Percentiles rank a stretch among this genome's conserved stretches.
These are phyloP conservation scores for Xylaria intraflava DNA, from an alignment of 495 filamentous ascomycete genomes.

Conservation along the genomic window DNA sequence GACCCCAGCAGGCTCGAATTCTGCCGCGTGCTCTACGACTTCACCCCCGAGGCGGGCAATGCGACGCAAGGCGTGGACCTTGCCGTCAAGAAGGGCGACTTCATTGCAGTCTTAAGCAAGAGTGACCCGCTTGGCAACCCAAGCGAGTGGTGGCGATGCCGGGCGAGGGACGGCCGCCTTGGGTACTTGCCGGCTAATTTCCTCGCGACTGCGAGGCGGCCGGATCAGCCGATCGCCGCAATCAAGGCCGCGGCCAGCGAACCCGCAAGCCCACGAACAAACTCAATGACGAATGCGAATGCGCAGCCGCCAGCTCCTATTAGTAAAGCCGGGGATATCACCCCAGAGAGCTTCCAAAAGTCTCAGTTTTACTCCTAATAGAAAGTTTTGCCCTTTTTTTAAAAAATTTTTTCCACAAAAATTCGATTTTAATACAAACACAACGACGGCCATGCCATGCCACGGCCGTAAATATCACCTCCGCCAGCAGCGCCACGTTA, in stretches of 20 bases:
- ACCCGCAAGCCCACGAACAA: constrained; percentile 37
- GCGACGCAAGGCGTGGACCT: constrained; percentile 72
- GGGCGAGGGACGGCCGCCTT: constrained; percentile 82
- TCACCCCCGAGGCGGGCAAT: constrained; percentile 64
- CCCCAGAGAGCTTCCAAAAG: constrained; percentile 83
- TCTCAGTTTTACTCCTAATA: constrained; percentile 72
- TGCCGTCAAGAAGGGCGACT: constrained; percentile 87
- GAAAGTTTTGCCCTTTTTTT: neutral
- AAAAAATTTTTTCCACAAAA: too few species aligned
- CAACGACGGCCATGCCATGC: neutral
- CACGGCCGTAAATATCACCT: neutral
- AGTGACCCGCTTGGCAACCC: constrained; percentile 86
- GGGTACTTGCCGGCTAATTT: constrained; percentile 89
- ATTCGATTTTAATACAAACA: neutral
- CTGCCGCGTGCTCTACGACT: constrained; percentile 91
- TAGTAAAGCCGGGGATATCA: constrained; percentile 61
- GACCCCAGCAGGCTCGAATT: constrained; percentile 91
- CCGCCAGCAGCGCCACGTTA: neutral
- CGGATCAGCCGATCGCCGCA: constrained; percentile 36
- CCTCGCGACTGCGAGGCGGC: constrained; percentile 71
- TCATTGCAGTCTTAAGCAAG: constrained; percentile 91
- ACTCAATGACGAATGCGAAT: constrained; percentile 39
- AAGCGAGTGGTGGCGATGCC: constrained; percentile 94
- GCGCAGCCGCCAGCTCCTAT: constrained; percentile 48
- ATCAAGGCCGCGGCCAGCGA: constrained; percentile 54